Base-by-base conservation (phyloP, 1,139 yeast genomes). In the Citeromyces siamensis region DNA sequence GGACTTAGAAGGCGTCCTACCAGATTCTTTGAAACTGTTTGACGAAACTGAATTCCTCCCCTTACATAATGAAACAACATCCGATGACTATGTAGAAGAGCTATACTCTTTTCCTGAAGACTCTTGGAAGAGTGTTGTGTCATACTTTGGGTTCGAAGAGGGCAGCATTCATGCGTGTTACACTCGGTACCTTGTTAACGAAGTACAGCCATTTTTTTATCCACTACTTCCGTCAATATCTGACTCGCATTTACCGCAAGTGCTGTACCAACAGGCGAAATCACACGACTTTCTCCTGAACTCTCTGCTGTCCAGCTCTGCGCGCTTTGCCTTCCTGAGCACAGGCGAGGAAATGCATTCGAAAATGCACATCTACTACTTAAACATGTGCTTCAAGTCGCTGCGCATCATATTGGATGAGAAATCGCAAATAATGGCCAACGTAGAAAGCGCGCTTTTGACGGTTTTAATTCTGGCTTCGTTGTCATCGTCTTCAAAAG, bases 291-390 rank as follows among this genome's bases (percentile, higher is more conserved):
- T 69, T 47, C 48, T 75, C 9, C 53, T 74, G 21, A 75, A 77
- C 36, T 80, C 82, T 0, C 62, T 75, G 33, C 51, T 75, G 34
- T 74, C 81, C 2, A 69, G 71, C 34, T 72, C 81, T 0, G 80
- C 83, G 2, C 58, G 68, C 40, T 60, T 64, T 19, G 61, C 65
- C 23, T 64, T 57, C 40, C 55, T 58, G 32, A 63, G 64, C 38
- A 43, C 50, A 18, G 40, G 35, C 22, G 39, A 40, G 28, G 27
- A 35, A 18, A 22, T 35, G 7, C 26, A 40, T 9, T 28, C 19
- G 3, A n/a, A 20, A 23, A 39, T 5, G 33, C 22, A 32, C 21
- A 12, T 27, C 32, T 59, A 58, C 33, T 75, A 74, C 48, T 56
- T 75, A 10, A 63, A 71, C 17, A 64, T 64, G 29, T 75, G 81